Evolutionary conservation across 2,329 filamentous ascomycete genomes (phyloP).

Genomic region (Pleomassaria siparia): DNA sequence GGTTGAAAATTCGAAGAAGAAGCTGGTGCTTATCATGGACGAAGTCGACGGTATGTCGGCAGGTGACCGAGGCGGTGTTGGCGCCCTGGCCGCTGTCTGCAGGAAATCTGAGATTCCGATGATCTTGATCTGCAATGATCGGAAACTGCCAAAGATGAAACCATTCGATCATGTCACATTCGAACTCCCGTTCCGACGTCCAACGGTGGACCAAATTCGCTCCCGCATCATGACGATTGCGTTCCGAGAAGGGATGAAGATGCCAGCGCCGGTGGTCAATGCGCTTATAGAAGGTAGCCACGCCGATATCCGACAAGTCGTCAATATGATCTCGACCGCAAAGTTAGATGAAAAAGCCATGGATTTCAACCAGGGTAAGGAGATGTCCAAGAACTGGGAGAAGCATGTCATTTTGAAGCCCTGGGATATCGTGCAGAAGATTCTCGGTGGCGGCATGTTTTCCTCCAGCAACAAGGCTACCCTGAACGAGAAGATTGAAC

Average conservation of each 20-base stretch:
- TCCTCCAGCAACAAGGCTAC: constrained; percentile 79
- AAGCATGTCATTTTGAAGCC: constrained; percentile 96
- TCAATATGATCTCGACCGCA: constrained; percentile 96
- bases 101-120: constrained; percentile 93
- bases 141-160: constrained; percentile 93
- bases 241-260: constrained; percentile 84
- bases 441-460: constrained; percentile 86
- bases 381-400: constrained; percentile 97
- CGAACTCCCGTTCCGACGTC: constrained; percentile 84
- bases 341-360: constrained; percentile 83
- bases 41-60: constrained; percentile 99
- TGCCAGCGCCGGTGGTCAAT: constrained; percentile 81
- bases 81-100: constrained; percentile 89
- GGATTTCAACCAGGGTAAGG: constrained; percentile 81
- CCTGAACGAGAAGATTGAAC: constrained; percentile 94
- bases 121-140: constrained; percentile 97
- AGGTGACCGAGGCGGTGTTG: constrained; percentile 92
- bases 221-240: constrained; percentile 94
- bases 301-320: constrained; percentile 94
- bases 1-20: constrained; percentile 81
- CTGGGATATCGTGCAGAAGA: constrained; percentile 96
- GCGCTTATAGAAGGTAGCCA: constrained; percentile 93
- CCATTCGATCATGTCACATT: constrained; percentile 87
- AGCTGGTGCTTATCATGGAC: constrained; percentile 96
- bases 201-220: constrained; percentile 86